Evolutionary conservation across 208 protist species (phyloP).

Genomic region (Trypanosoma avium): DNA sequence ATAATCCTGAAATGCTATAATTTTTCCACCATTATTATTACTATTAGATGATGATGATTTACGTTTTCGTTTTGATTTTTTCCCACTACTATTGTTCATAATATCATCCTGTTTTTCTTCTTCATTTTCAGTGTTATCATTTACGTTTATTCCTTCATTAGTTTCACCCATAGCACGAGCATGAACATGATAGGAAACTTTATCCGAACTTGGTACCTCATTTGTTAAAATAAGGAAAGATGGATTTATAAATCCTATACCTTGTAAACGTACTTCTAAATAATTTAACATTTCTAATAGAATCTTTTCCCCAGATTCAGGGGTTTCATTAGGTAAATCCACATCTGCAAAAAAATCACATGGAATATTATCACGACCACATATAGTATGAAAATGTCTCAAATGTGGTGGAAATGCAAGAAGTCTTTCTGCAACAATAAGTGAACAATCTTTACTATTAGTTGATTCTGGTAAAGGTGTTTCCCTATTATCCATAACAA

Average conservation of each 20-base stretch:
- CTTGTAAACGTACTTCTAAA: constrained; percentile 70
- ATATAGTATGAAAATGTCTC: constrained; percentile 70
- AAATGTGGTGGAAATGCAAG: constrained; percentile 64
- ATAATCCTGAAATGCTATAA: constrained; percentile 82
- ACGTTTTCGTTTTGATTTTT: background rate
- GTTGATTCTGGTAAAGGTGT: constrained; percentile 45
- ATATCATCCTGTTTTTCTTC: background rate
- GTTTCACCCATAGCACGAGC: constrained; percentile 46
- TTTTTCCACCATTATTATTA: too few species aligned
- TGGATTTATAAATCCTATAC: constrained; percentile 69
- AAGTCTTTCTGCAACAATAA: constrained; percentile 71
- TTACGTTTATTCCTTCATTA: constrained; percentile 12
- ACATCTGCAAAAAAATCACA: constrained; percentile 87
- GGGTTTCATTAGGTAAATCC: constrained; percentile 53
- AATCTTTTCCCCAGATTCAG: constrained; percentile 37
- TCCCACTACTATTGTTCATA: background rate
- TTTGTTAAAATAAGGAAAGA: constrained; percentile 83
- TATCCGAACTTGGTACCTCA: constrained; percentile 42
- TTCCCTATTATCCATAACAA: constrained; percentile 44
- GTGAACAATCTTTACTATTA: constrained; percentile 33
- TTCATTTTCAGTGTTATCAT: constrained; percentile 27
- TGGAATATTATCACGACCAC: constrained; percentile 72
- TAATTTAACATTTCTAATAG: constrained; percentile 79
- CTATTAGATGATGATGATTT: too few species aligned
- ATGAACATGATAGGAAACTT: constrained; percentile 80